These are phyloP conservation scores for Rhodotorula diobovata DNA, from an alignment of 768 basidiomycete genomes.

Conservation along the genomic window DNA sequence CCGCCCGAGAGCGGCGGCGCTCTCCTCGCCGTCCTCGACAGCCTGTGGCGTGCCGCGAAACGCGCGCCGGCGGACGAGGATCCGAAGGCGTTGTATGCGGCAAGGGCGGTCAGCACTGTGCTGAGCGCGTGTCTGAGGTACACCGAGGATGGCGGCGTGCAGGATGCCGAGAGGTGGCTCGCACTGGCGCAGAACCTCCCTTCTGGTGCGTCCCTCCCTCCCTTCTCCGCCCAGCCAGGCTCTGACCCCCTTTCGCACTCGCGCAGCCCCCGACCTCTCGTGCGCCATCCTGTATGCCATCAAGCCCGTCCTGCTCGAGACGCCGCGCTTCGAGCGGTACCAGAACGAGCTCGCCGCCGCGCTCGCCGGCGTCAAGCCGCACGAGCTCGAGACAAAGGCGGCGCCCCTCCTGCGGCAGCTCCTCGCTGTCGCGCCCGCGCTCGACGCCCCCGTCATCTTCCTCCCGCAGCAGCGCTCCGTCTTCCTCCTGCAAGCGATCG, in stretches of 20 bases:
- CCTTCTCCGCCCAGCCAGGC: neutral
- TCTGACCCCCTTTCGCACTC: neutral
- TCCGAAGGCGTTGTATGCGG: constrained; percentile 56
- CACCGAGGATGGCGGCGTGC: constrained; percentile 59
- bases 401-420: constrained; percentile 65
- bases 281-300: constrained; percentile 64
- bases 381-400: constrained; percentile 65
- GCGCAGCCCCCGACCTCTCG: constrained; percentile 63
- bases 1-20: constrained; percentile 32
- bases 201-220: constrained; percentile 7
- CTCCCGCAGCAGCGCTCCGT: constrained; percentile 77
- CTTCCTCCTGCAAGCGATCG: constrained; percentile 77
- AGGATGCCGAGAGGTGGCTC: constrained; percentile 75
- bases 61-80: neutral
- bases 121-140: constrained; percentile 57
- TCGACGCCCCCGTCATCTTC: constrained; percentile 75
- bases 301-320: constrained; percentile 62
- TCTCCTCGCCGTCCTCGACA: constrained; percentile 38
- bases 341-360: constrained; percentile 86
- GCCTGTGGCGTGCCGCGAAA: constrained; percentile 2
- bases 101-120: constrained; percentile 60
- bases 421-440: constrained; percentile 66
- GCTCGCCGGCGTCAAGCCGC: constrained; percentile 62
- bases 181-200: constrained; percentile 58
- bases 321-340: constrained; percentile 67